Percentiles rank a stretch among this genome's conserved stretches.
Conservation (phyloP, 2,329 filamentous ascomycete species). For the Diaporthe velutina region DNA sequence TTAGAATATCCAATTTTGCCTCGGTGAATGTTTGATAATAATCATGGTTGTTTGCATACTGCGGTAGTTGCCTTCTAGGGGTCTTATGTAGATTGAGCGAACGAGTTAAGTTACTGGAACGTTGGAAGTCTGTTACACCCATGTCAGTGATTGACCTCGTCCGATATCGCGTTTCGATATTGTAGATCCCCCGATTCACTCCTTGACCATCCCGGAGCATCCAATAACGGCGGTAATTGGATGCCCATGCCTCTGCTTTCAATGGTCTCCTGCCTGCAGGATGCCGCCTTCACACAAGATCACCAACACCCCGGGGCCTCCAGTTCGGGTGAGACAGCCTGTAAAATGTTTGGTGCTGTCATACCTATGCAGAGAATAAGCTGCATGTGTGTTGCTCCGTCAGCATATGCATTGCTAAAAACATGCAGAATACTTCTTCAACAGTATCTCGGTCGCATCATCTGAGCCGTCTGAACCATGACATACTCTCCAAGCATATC, state of each 20-base stretch:
- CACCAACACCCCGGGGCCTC: not conserved
- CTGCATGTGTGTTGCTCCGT: not conserved
- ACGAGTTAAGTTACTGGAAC: not conserved
- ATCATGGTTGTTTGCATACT: not conserved
- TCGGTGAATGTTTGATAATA: not conserved
- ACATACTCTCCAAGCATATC: slow-evolving; percentile 7
- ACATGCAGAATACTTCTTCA: not conserved
- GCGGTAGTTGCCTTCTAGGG: not conserved
- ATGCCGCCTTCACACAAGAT: not conserved
- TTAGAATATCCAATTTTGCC: not conserved
- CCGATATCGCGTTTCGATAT: not conserved
- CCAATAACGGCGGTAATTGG: not conserved
- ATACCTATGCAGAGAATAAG: not conserved
- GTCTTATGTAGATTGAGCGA: not conserved
- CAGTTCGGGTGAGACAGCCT: not conserved
- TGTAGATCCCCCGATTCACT: not conserved
- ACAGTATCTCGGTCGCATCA: not conserved
- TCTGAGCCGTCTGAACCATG: not conserved
- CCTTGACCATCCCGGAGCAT: not conserved
- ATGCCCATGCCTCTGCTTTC: no score
- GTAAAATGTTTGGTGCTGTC: not conserved
- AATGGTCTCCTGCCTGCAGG: not conserved
- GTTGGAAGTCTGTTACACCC: not conserved
- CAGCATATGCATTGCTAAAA: not conserved
- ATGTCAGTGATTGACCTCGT: not conserved